Evolutionary conservation across 176 grass and related monocot genomes (phyloP).

Genomic region (Elymus sibiricus): DNA sequence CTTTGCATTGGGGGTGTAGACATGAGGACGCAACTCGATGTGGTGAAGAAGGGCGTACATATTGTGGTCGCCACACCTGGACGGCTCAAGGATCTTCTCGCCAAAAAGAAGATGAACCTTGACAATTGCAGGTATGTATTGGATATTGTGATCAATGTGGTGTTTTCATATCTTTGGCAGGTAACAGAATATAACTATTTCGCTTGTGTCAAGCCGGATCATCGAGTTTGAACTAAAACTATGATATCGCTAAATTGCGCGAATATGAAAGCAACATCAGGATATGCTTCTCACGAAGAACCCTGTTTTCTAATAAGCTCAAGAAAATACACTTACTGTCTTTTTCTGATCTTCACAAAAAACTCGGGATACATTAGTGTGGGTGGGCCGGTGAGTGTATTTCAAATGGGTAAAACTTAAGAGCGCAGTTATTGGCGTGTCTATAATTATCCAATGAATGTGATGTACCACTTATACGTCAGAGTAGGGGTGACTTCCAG

Average conservation of each 20-base stretch:
- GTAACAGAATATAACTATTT: not conserved
- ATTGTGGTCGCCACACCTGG: conserved; percentile 90
- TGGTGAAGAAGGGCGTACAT: conserved; percentile 84
- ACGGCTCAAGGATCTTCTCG: conserved; percentile 84
- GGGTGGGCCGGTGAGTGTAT: not conserved
- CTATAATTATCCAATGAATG: not conserved
- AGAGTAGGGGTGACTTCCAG: not conserved
- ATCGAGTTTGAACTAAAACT: not conserved
- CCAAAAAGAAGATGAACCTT: conserved; percentile 97
- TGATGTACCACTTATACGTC: not conserved
- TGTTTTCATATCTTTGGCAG: not conserved
- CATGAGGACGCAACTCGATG: conserved; percentile 78
- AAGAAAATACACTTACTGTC: no score
- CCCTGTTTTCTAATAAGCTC: no score
- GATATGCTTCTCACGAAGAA: no score
- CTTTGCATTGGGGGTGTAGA: conserved; percentile 87
- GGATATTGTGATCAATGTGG: not conserved
- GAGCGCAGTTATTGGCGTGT: not conserved
- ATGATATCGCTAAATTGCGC: not conserved
- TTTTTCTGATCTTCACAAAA: not conserved
- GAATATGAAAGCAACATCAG: not conserved
- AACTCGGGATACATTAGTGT: not conserved
- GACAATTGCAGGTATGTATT: conserved; percentile 77
- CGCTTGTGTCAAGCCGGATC: not conserved
- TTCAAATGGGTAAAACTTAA: not conserved